Evolutionary conservation across 1,284 basidiomycete species (phyloP), one percentile per base, ranked within the genome.

Genomic region (Cryptococcus sp.): DNA sequence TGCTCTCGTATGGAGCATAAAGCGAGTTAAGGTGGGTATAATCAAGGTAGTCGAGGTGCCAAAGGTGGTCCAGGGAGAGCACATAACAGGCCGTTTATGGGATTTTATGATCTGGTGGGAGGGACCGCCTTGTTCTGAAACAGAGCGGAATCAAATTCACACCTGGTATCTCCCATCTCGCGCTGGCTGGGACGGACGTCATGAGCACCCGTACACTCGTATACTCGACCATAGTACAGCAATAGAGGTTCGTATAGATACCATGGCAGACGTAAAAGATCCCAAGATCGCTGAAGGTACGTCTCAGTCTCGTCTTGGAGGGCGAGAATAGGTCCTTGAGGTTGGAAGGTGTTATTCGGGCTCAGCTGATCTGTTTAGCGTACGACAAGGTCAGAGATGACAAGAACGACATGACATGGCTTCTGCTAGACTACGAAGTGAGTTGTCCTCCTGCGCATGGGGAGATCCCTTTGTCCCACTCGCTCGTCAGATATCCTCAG

Each of bases 401-500:
- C 77, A 89, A 88, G 69, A 78, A 82, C 46, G 84, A 86, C 36
- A 85, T 82, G 38, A 91, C 86, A 67, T 93, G 89, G 89, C 65
- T 90, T 45, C 76, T 93, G 49, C 74, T 91, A 48, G 86, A 91
- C 71, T 93, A 92, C 70, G 84, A 87, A 79, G 85, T 85, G 54
- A 54, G 76, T 64, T 18, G 22, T 26, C 18, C 35, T n/a, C 6
- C 24, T 26, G 19, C 21, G 16, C n/a, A n/a, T 19, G 25, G 44
- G 21, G 24, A 7, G 32, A 14, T 31, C n/a, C n/a, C n/a, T n/a
- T n/a, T n/a, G n/a, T 28, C 25, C 22, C 26, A 31, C 11, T 9
- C 45, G 6, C 21, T 34, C 24, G 7, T 47, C 5, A 32, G 21
- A 19, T 23, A 21, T 32, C 9, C 18, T 41, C 5, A n/a, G 22